Percentiles rank a stretch among this genome's conserved stretches.
Conservation (phyloP, 2,329 filamentous ascomycete species). For the Aspergillus fijiensis region DNA sequence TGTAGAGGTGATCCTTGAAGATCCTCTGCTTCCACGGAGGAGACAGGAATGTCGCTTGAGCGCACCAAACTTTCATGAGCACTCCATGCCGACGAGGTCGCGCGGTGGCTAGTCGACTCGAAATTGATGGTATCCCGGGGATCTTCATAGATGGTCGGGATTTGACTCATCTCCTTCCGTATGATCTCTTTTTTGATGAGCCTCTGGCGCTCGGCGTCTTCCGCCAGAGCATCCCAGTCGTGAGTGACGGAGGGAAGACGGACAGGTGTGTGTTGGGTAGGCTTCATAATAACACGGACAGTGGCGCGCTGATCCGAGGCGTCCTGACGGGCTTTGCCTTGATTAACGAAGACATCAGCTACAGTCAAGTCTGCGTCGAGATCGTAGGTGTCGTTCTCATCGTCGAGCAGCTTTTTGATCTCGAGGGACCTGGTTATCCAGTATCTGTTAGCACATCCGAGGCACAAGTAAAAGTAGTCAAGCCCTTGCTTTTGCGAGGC, state of each 20-base stretch:
- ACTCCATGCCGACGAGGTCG: neutral
- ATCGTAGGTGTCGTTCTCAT: slow-evolving; percentile 32
- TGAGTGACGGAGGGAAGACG: slow-evolving; percentile 37
- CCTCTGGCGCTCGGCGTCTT: slow-evolving; percentile 19
- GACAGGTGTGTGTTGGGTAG: slow-evolving; percentile 21
- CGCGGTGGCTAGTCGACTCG: neutral
- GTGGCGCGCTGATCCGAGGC: slow-evolving; percentile 36
- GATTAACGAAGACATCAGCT: slow-evolving; percentile 41
- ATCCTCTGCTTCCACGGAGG: slow-evolving; percentile 28
- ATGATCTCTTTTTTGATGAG: slow-evolving; percentile 16
- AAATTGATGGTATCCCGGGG: neutral
- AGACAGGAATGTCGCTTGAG: slow-evolving; percentile 26
- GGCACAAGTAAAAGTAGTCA: neutral
- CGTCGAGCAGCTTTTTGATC: slow-evolving; percentile 41
- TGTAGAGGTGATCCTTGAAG: slow-evolving; percentile 21
- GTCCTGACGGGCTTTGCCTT: slow-evolving; percentile 34
- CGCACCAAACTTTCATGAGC: slow-evolving; percentile 3
- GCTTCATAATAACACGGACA: slow-evolving; percentile 37
- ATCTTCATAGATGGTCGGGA: slow-evolving; percentile 23
- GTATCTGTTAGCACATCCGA: slow-evolving; percentile 6
- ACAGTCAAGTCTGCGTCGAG: slow-evolving; percentile 36
- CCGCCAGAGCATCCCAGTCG: slow-evolving; percentile 34
- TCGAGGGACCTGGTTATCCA: slow-evolving; percentile 29
- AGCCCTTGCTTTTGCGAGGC: neutral
- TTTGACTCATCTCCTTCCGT: slow-evolving; percentile 11